Evolutionary conservation across 768 basidiomycete species (phyloP), one percentile per base, ranked within the genome.

Genomic region (Naganishia kalamii): DNA sequence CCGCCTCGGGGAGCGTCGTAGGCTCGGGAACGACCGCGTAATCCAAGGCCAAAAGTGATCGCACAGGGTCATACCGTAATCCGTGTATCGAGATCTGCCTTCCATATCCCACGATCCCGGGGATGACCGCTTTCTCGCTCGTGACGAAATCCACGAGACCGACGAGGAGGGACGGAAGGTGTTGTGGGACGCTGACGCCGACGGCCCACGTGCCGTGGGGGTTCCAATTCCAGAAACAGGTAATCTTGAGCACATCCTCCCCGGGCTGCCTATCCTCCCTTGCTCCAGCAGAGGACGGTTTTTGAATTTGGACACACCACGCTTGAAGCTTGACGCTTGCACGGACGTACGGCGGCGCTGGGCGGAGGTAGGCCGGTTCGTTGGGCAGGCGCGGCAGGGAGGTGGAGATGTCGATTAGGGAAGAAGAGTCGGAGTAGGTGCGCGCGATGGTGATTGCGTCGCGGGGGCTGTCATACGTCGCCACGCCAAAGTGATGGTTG

Each of bases 221-320:
- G 79, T 96, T 90, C 75, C 94, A 92, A 74, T 93, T 90, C 89
- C 90, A 94, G 74, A 94, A 92, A 74, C 90, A 93, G 1, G 89
- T 92, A 67, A 93, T 84, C 40, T 90, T 86, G 29, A 68, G 25
- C 11, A 21, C 32, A 11, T 49, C 60, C 91, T 74, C 66, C 83
- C 37, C 5, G 15, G 12, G 7, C 54, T 15, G 3, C 32, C 10
- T 57, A 13, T 23, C n/a, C n/a, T 54, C 29, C 29, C 27, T 6
- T 54, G 10, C 12, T 68, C 70, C 63, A 10, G n/a, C 67, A 68
- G 63, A 40, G 1, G 47, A 47, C 29, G 63, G 57, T 19, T 32
- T 32, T 64, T 80, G 46, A 79, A 71, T 80, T 78, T 94, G 92
- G n/a, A 96, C 86, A 74, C 89, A 93, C 91, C 92, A 96, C 29